Base-by-base conservation (phyloP, 441 rosid species). In the Capsella rubella region DNA sequence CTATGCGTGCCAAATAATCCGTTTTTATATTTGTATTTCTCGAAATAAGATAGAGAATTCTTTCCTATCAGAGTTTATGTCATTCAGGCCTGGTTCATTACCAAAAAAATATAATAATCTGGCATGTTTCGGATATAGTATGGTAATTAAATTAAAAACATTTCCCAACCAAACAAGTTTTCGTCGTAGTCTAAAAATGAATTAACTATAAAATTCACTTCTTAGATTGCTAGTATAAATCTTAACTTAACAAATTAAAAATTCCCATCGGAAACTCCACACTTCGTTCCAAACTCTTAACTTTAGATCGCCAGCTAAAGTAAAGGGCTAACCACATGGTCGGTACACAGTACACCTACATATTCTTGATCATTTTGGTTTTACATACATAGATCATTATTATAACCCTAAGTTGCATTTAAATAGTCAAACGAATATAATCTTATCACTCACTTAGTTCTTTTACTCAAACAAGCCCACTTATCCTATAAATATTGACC, bases 301-400 rank as follows among this genome's bases (percentile, higher is more conserved):
- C 69, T 62, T 49, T 56, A 69, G 47, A 53, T 54, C 55, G 63
- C 56, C 63, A 63, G 64, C 76, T 53, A 37, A 60, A 71, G 50
- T 59, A 40, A 37, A 72, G 62, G 76, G 37, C 46, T 62, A 43
- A 21, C 63, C 77, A 73, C 77, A 64, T 64, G 77, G 77, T 72
- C 39, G 28, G 37, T 32, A 40, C 47, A 62, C 49, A 35, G 31
- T 21, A 21, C 25, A 21, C 25, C 2, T 37, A 37, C 1, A 27
- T 39, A 71, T 39, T 71, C 60, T 60, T 71, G 21, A 6, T 21
- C 8, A 6, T 63, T 71, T 71, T 71, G 53, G 69, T 71, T 52
- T 63, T 40, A 18, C 37, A 13, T 62, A 8, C 28, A 32, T 71
- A 39, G 1, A 51, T n/a, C 27, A 52, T 29, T 72, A 52, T 52